Evolutionary conservation across 2,329 filamentous ascomycete genomes (phyloP).

Genomic region (Biscogniauxia sp.): DNA sequence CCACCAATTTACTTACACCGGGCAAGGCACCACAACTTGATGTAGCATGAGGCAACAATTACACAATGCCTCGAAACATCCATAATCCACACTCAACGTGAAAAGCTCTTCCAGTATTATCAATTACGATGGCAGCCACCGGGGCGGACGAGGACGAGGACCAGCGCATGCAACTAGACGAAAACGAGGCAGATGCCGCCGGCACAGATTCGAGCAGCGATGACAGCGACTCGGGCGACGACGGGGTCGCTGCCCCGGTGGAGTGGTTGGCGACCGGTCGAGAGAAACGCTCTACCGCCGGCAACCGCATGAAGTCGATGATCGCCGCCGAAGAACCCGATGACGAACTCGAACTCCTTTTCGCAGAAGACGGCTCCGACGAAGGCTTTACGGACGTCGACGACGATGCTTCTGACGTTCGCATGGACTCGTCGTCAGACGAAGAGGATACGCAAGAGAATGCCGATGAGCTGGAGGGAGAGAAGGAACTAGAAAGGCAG

Average conservation of each 20-base stretch:
- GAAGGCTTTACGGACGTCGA: conserved; percentile 68
- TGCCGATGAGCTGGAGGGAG: conserved; percentile 74
- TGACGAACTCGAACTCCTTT: conserved; percentile 69
- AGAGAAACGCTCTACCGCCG: conserved; percentile 74
- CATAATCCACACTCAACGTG: neutral
- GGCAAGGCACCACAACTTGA: neutral
- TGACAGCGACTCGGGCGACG: conserved; percentile 33
- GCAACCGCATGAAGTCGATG: conserved; percentile 78
- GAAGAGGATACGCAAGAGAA: conserved; percentile 75
- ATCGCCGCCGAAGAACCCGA: conserved; percentile 71
- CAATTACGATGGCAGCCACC: conserved; percentile 38
- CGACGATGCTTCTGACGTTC: conserved; percentile 69
- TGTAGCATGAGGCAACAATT: neutral
- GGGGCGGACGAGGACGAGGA: conserved; percentile 34
- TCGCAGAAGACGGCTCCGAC: conserved; percentile 70
- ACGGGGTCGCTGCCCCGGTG: conserved; percentile 36
- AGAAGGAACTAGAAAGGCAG: conserved; percentile 78
- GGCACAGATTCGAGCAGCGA: conserved; percentile 38
- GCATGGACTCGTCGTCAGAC: conserved; percentile 82
- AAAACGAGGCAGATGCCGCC: conserved; percentile 29
- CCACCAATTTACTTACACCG: no score
- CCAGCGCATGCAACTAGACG: conserved; percentile 36
- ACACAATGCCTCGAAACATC: neutral
- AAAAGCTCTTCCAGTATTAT: conserved; percentile 32
- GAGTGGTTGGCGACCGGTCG: conserved; percentile 74